Evolutionary conservation across 108 stramenopile genomes (phyloP).

Genomic region (Nannochloropsis salina): DNA sequence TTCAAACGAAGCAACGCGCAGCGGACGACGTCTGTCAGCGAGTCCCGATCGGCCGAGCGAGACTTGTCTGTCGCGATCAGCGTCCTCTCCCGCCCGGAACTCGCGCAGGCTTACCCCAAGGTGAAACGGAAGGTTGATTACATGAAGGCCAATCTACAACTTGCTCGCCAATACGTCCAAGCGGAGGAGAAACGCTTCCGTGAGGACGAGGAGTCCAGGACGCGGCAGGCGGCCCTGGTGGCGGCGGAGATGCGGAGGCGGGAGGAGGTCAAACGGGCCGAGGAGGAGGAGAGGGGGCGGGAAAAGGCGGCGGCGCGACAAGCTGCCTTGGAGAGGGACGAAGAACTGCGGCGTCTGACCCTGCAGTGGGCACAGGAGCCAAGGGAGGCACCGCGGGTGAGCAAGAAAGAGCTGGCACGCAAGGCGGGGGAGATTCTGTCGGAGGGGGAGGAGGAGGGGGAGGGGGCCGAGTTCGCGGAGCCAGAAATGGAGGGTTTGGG

Average conservation of each 20-base stretch:
- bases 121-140: background rate
- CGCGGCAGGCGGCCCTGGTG: background rate
- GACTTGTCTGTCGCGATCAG: background rate
- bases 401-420: background rate
- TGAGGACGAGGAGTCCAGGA: background rate
- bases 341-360: background rate
- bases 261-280: background rate
- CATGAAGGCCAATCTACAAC: background rate
- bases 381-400: background rate
- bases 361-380: constrained; percentile 1
- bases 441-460: background rate
- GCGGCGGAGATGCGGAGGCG: constrained; percentile 7
- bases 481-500: background rate
- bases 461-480: background rate
- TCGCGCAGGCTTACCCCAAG: background rate
- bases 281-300: background rate
- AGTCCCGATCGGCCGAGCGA: background rate
- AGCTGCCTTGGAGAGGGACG: background rate
- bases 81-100: background rate
- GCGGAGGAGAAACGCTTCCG: constrained; percentile 1
- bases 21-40: background rate
- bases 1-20: constrained; percentile 9
- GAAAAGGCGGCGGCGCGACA: background rate
- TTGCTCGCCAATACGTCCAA: background rate
- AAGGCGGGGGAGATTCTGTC: constrained; percentile 10